Evolutionary conservation across 2,329 filamentous ascomycete genomes (phyloP).

Genomic region (Chrysoporthe austroafricana): DNA sequence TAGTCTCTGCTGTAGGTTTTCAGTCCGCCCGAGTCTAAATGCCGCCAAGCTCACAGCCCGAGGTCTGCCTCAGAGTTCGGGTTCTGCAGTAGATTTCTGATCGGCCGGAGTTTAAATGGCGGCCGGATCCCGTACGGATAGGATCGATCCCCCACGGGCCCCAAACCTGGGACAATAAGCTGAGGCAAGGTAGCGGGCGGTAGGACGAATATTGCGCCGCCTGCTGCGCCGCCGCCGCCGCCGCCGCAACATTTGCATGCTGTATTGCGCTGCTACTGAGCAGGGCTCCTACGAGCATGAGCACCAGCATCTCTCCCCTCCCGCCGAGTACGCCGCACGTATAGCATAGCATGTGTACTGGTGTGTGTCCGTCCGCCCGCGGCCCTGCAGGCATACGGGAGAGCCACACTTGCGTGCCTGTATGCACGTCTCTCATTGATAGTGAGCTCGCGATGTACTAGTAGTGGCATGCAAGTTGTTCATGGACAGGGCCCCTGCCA

Average conservation of each 20-base stretch:
- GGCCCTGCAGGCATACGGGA: background rate
- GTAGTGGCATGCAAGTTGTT: background rate
- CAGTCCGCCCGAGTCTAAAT: too few relatives aligned
- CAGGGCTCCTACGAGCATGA: background rate
- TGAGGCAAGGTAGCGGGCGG: background rate
- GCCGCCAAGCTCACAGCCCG: too few relatives aligned
- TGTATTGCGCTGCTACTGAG: too few relatives aligned
- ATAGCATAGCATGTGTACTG: background rate
- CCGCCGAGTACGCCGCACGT: background rate
- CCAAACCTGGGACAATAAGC: background rate
- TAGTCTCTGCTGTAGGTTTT: too few relatives aligned
- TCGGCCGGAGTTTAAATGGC: background rate
- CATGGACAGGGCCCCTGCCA: slow-evolving; percentile 5
- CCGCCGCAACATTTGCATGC: too few relatives aligned
- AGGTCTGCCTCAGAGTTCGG: too few relatives aligned
- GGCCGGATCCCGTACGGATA: too few relatives aligned
- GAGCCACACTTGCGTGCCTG: background rate
- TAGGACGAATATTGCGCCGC: slow-evolving; percentile 5
- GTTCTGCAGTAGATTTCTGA: too few relatives aligned
- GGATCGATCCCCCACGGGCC: too few relatives aligned
- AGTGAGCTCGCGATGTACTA: too few relatives aligned
- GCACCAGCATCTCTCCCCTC: background rate
- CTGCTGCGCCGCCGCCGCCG: background rate
- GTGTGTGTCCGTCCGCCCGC: background rate
- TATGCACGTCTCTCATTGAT: background rate